Evolutionary conservation across 2,329 filamentous ascomycete genomes (phyloP).

Genomic region (Ceratocystis colombiana): DNA sequence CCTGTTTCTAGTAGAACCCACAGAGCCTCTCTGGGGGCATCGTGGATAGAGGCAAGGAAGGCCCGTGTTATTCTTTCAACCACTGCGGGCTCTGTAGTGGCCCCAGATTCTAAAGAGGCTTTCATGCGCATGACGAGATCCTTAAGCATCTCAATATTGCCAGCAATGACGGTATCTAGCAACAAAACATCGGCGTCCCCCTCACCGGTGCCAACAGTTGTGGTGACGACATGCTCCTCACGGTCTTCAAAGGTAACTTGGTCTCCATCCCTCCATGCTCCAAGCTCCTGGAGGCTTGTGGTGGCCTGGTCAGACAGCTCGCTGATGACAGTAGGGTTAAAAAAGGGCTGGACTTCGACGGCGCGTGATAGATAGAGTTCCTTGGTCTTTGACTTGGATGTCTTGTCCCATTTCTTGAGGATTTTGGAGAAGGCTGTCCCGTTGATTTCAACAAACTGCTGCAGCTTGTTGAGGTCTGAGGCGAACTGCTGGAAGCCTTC

Average conservation of each 20-base stretch:
- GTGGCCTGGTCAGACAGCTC: slow-evolving; percentile 94
- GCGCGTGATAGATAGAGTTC: slow-evolving; percentile 92
- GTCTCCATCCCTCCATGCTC: slow-evolving; percentile 94
- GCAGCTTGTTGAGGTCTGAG: slow-evolving; percentile 90
- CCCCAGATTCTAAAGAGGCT: slow-evolving; percentile 44
- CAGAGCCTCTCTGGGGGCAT: slow-evolving; percentile 68
- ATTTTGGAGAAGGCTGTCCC: slow-evolving; percentile 98
- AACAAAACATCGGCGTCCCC: slow-evolving; percentile 82
- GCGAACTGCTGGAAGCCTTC: slow-evolving; percentile 97
- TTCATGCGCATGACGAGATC: slow-evolving; percentile 72
- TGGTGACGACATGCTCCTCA: slow-evolving; percentile 54
- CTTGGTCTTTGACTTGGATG: slow-evolving; percentile 96
- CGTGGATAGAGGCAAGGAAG: slow-evolving; percentile 80
- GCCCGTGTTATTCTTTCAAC: slow-evolving; percentile 75
- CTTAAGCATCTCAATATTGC: slow-evolving; percentile 64
- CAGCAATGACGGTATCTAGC: slow-evolving; percentile 73
- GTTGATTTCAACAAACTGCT: slow-evolving; percentile 98
- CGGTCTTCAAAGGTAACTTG: slow-evolving; percentile 67
- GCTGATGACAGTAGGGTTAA: slow-evolving; percentile 94
- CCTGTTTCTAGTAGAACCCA: slow-evolving; percentile 67
- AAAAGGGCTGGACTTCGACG: slow-evolving; percentile 95
- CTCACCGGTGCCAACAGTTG: slow-evolving; percentile 65
- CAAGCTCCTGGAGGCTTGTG: slow-evolving; percentile 86
- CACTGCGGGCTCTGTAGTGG: slow-evolving; percentile 44
- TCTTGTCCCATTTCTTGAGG: slow-evolving; percentile 99